Evolutionary conservation across 768 basidiomycete species (phyloP).

Genomic region (Panaeolus cyanescens): DNA sequence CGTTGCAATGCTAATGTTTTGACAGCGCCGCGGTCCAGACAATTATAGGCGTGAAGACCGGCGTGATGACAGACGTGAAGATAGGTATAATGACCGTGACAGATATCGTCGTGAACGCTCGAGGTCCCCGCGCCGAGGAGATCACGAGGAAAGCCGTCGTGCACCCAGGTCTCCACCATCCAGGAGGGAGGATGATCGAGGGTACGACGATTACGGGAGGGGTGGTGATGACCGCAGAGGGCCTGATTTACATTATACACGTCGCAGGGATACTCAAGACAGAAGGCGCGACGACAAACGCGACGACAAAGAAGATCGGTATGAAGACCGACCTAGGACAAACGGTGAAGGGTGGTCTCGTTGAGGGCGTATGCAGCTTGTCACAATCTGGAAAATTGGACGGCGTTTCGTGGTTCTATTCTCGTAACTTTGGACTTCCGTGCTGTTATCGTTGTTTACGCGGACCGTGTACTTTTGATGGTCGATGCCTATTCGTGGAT

Average conservation of each 20-base stretch:
- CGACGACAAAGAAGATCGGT: conserved; percentile 83
- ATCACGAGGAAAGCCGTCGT: conserved; percentile 75
- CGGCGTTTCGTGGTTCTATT: conserved; percentile 39
- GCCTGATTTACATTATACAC: conserved; percentile 87
- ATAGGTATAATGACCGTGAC: conserved; percentile 62
- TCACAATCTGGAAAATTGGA: conserved; percentile 36
- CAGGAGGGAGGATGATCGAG: conserved; percentile 85
- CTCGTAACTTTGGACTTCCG: conserved; percentile 53
- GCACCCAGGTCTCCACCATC: conserved; percentile 77
- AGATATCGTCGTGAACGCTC: conserved; percentile 81
- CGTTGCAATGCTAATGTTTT: conserved; percentile 9
- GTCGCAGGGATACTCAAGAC: conserved; percentile 78
- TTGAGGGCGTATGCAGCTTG: conserved; percentile 46
- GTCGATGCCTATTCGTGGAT: conserved; percentile 9
- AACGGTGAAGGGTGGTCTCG: conserved; percentile 83
- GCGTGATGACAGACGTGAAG: conserved; percentile 61
- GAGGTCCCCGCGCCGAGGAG: conserved; percentile 75
- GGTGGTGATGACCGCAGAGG: conserved; percentile 83
- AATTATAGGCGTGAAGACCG: conserved; percentile 80
- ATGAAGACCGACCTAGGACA: conserved; percentile 74
- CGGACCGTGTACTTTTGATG: conserved; percentile 52
- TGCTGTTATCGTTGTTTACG: conserved; percentile 53
- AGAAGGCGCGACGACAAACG: conserved; percentile 77
- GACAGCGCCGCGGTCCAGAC: conserved; percentile 65
- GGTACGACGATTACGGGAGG: conserved; percentile 89